Conservation (phyloP, 805 yeast genomes). For the Cyberlindnera xylosilytica region DNA sequence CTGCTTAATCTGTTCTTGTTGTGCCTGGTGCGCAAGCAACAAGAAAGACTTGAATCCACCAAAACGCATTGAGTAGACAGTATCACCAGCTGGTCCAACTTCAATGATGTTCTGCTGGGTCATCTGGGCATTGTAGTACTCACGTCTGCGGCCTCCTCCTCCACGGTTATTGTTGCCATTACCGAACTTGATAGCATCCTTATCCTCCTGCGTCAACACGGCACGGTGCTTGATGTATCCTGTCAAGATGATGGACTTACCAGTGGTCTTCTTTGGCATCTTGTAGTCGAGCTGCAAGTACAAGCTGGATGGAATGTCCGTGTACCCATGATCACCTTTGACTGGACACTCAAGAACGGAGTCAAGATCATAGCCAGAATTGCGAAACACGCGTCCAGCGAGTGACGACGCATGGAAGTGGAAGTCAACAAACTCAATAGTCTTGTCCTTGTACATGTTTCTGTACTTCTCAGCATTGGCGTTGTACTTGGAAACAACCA, state of each 20-base stretch:
- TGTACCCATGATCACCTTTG: slow-evolving; percentile 30
- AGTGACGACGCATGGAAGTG: slow-evolving; percentile 51
- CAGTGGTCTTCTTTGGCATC: slow-evolving; percentile 53
- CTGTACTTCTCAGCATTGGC: slow-evolving; percentile 37
- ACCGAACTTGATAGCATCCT: slow-evolving; percentile 48
- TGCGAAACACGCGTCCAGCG: slow-evolving; percentile 51
- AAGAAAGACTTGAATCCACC: slow-evolving; percentile 51
- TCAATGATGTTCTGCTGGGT: slow-evolving; percentile 37
- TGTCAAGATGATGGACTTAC: slow-evolving; percentile 80
- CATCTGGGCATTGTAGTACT: slow-evolving; percentile 27
- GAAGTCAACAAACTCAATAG: slow-evolving; percentile 34
- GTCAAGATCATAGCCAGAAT: slow-evolving; percentile 31
- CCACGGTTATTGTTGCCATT: slow-evolving; percentile 13
- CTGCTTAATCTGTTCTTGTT: slow-evolving; percentile 16
- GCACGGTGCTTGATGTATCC: slow-evolving; percentile 67
- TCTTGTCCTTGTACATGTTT: slow-evolving; percentile 25
- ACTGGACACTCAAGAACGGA: slow-evolving; percentile 34
- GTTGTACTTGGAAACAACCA: slow-evolving; percentile 66
- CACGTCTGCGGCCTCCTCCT: slow-evolving; percentile 28
- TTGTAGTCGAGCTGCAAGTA: slow-evolving; percentile 48
- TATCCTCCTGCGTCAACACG: slow-evolving; percentile 67
- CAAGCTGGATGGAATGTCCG: slow-evolving; percentile 39
- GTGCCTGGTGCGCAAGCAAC: slow-evolving; percentile 17
- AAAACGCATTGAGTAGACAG: slow-evolving; percentile 43
- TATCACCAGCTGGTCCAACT: slow-evolving; percentile 47